Percentiles rank a stretch among this genome's conserved stretches.
These are phyloP conservation scores for Catharanthus roseus DNA, from an alignment of 257 asterid species.

Conservation along the genomic window DNA sequence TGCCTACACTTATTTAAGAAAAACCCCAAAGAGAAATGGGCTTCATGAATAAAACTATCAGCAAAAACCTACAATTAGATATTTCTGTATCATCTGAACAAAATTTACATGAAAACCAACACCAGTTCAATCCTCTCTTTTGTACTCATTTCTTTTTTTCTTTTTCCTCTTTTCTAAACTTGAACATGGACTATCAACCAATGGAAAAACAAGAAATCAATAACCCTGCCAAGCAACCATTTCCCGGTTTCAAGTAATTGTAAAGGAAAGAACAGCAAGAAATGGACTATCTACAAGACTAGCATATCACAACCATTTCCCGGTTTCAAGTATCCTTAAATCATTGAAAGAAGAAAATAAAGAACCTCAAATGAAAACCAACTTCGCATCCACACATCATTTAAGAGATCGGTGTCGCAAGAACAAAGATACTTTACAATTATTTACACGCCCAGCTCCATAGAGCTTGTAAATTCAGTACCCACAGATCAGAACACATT, in stretches of 20 bases:
- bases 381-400: background rate
- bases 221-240: background rate
- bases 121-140: background rate
- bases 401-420: background rate
- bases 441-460: background rate
- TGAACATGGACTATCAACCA: background rate
- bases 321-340: too few species aligned
- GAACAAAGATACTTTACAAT: background rate
- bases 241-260: background rate
- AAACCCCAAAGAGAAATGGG: background rate
- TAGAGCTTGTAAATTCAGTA: background rate
- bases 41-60: background rate
- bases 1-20: background rate
- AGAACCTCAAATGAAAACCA: background rate
- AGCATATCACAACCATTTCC: too few species aligned
- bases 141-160: background rate
- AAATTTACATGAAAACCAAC: background rate
- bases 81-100: background rate
- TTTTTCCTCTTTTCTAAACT: background rate
- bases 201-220: background rate
- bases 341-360: background rate
- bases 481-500: conserved; percentile 3
- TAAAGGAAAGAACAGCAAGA: background rate
- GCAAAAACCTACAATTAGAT: background rate
- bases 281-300: background rate